Percentiles rank a stretch among this genome's conserved stretches.
These are phyloP conservation scores for Oemleria cerasiformis DNA, from an alignment of 306 rosid species.

Conservation along the genomic window DNA sequence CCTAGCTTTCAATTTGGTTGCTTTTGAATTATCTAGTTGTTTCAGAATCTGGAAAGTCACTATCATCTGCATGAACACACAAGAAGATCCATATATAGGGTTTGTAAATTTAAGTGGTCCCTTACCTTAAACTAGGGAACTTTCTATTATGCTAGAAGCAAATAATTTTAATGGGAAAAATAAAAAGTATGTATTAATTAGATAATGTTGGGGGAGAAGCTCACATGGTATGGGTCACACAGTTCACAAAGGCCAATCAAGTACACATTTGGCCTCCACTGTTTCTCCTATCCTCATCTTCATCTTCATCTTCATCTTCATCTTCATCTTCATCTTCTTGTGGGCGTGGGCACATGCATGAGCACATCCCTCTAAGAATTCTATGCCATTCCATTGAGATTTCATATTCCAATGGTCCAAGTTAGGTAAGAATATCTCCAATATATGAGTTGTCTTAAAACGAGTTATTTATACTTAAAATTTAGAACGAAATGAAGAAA, in stretches of 20 bases:
- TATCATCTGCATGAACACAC: not conserved
- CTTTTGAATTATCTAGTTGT: slow-evolving; percentile 1
- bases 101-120: slow-evolving; percentile 37
- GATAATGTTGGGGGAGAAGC: slow-evolving; percentile 31
- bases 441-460: not conserved
- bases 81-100: slow-evolving; percentile 1
- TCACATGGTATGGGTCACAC: slow-evolving; percentile 45
- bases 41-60: not conserved
- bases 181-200: slow-evolving; percentile 5
- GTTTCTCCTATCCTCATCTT: slow-evolving; percentile 18
- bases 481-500: too few species aligned
- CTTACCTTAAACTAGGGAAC: slow-evolving; percentile 25
- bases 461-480: too few species aligned
- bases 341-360: too few species aligned
- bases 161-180: slow-evolving; percentile 1
- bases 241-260: slow-evolving; percentile 26
- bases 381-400: slow-evolving; percentile 17
- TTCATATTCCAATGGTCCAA: slow-evolving; percentile 8
- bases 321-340: slow-evolving; percentile 1
- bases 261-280: slow-evolving; percentile 27
- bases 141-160: slow-evolving; percentile 38
- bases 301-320: not conserved
- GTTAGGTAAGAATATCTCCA: not conserved
- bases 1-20: not conserved
- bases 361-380: slow-evolving; percentile 15